Conservation (phyloP, 306 rosid genomes). For the Morella rubra region DNA sequence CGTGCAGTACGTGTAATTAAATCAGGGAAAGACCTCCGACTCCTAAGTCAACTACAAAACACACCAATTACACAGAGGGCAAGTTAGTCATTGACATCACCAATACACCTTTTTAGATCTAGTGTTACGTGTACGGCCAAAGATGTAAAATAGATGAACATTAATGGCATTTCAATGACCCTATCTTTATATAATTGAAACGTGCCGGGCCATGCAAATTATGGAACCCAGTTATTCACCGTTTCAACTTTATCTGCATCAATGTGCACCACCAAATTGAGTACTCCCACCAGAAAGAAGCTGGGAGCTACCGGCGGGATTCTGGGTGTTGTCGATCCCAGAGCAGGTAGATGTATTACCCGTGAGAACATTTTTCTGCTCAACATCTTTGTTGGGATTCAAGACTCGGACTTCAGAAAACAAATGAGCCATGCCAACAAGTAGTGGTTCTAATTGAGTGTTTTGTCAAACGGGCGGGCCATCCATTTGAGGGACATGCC, state of each 20-base stretch:
- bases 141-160: slow-evolving; percentile 28
- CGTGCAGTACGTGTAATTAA: too few species aligned
- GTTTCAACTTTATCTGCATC: slow-evolving; percentile 34
- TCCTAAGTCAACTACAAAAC: slow-evolving; percentile 3
- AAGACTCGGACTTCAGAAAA: slow-evolving; percentile 12
- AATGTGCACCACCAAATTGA: slow-evolving; percentile 29
- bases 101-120: slow-evolving; percentile 7
- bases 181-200: slow-evolving; percentile 34
- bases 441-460: slow-evolving; percentile 35
- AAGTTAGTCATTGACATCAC: slow-evolving; percentile 22
- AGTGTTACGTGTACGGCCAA: background rate
- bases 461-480: slow-evolving; percentile 38
- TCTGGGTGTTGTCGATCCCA: slow-evolving; percentile 21
- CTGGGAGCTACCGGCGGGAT: slow-evolving; percentile 31
- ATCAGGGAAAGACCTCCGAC: too few species aligned
- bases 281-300: slow-evolving; percentile 54
- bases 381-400: slow-evolving; percentile 8
- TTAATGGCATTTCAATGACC: slow-evolving; percentile 19
- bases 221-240: slow-evolving; percentile 20
- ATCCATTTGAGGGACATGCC: slow-evolving; percentile 46
- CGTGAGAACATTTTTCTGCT: slow-evolving; percentile 21
- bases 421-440: slow-evolving; percentile 34
- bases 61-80: slow-evolving; percentile 19
- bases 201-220: slow-evolving; percentile 12
- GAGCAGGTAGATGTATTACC: slow-evolving; percentile 26